These are phyloP conservation scores for Singerocomus inundabilis DNA, from an alignment of 1,284 basidiomycete species.

Conservation along the genomic window DNA sequence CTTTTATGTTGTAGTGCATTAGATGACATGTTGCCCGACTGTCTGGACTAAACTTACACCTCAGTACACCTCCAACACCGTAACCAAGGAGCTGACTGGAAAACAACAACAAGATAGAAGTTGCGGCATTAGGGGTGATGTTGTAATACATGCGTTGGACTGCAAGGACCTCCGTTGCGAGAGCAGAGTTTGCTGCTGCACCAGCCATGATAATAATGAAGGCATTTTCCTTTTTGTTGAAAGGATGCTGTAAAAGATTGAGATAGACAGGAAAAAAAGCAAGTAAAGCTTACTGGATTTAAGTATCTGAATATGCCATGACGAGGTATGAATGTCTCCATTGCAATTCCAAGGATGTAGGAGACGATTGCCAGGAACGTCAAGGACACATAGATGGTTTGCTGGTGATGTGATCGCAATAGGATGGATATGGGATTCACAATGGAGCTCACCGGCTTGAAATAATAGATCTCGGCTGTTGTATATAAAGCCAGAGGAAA, in stretches of 20 bases:
- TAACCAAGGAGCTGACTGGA: slow-evolving; percentile 61
- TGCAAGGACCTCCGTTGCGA: slow-evolving; percentile 65
- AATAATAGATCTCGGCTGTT: slow-evolving; percentile 57
- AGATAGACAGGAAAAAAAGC: slow-evolving; percentile 11
- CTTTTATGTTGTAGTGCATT: slow-evolving; percentile 26
- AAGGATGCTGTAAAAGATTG: slow-evolving; percentile 34
- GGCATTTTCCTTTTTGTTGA: slow-evolving; percentile 54
- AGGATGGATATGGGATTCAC: no score
- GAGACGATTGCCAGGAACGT: slow-evolving; percentile 51
- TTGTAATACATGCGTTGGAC: slow-evolving; percentile 59
- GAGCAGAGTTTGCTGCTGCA: slow-evolving; percentile 61
- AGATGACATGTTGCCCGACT: neutral
- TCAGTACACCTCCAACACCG: slow-evolving; percentile 62
- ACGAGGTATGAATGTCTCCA: slow-evolving; percentile 48
- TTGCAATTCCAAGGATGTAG: slow-evolving; percentile 40
- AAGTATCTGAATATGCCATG: slow-evolving; percentile 49
- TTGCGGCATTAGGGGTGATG: slow-evolving; percentile 49
- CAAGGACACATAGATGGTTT: slow-evolving; percentile 50
- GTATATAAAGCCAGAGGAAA: neutral
- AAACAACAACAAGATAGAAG: slow-evolving; percentile 58
- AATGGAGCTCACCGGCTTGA: slow-evolving; percentile 44
- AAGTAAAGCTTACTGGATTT: slow-evolving; percentile 46
- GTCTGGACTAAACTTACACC: slow-evolving; percentile 36
- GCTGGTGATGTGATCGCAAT: slow-evolving; percentile 21
- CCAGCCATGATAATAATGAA: slow-evolving; percentile 68